Base-by-base conservation (phyloP, 2,329 filamentous ascomycete species). In the Cladophialophora psammophila region DNA sequence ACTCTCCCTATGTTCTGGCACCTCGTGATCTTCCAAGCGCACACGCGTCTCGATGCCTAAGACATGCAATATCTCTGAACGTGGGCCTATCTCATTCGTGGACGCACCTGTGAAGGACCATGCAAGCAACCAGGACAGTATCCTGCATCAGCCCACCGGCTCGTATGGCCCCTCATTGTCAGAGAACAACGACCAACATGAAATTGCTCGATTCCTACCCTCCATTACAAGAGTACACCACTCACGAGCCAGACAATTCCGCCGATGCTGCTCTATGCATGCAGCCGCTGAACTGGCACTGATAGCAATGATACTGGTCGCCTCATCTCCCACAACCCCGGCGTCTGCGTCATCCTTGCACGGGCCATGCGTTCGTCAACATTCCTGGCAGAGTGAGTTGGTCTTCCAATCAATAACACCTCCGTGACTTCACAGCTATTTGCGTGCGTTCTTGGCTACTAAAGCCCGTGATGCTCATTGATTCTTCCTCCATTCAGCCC, bases 141-240 rank as follows among this genome's bases (percentile, higher is more conserved):
- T 57, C 54, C 31, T 10, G 54, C 54, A 57, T 57, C 32, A 35
- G 31, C 54, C 54, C 15, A 40, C 54, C n/a, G 20, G 15, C 35
- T 35, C 54, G 54, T 20, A 20, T 57, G 31, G 31, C 54, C 54
- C 54, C 54, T 57, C 54, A 53, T 40, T 57, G n/a, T 57, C 54
- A 57, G 54, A 57, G 54, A 57, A 35, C 54, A 35, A 57, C 54
- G 54, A 40, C 54, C 54, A 57, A 38, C 54, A 35, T 57, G 35
- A 35, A 57, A 20, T 57, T 31, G 54, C 54, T 57, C 13, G 31
- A 53, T 53, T n/a, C 50, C 50, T 42, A n/a, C 50, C 50, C 50
- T 53, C 50, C 50, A 26, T 53, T 10, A 31, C 18, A 53, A 53
- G 50, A 53, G 50, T n/a, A 53, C 50, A 53, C 50, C 50, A 53